Evolutionary conservation across 805 yeast species (phyloP).

Genomic region (Hemisphaericaspora nanyangensis): DNA sequence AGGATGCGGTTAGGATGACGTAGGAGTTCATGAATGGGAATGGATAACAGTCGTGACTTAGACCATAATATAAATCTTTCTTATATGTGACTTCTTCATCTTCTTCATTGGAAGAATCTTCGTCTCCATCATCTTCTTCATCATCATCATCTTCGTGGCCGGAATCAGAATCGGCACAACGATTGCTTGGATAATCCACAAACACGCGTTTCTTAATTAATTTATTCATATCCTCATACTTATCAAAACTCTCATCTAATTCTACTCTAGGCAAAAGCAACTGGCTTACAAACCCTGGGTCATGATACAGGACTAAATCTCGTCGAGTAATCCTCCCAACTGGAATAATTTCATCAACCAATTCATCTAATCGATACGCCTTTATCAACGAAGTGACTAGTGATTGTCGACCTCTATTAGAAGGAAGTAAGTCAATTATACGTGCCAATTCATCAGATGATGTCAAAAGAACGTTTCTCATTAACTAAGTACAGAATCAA

Average conservation of each 20-base stretch:
- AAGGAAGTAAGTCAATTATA: slow-evolving; percentile 44
- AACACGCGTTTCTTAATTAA: background rate
- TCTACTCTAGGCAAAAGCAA: slow-evolving; percentile 27
- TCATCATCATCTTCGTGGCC: slow-evolving; percentile 6
- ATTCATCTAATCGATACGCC: slow-evolving; percentile 34
- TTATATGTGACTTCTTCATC: slow-evolving; percentile 1
- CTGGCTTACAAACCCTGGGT: slow-evolving; percentile 34
- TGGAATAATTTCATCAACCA: slow-evolving; percentile 21
- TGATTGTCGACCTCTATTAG: slow-evolving; percentile 50
- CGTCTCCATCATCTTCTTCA: slow-evolving; percentile 5
- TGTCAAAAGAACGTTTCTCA: slow-evolving; percentile 19
- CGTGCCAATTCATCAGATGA: slow-evolving; percentile 15
- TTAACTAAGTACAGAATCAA: background rate
- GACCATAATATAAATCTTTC: slow-evolving; percentile 37
- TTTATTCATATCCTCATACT: slow-evolving; percentile 3
- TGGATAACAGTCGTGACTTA: slow-evolving; percentile 60
- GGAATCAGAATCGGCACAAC: background rate
- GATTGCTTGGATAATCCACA: background rate
- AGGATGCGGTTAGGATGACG: slow-evolving; percentile 48
- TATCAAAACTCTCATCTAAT: slow-evolving; percentile 11
- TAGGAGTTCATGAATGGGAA: slow-evolving; percentile 54
- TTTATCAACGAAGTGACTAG: slow-evolving; percentile 38
- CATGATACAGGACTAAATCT: slow-evolving; percentile 51
- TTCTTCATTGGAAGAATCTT: slow-evolving; percentile 6
- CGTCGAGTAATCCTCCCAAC: slow-evolving; percentile 20